Conservation (phyloP, 2,329 filamentous ascomycete genomes). For the Aureobasidium sp. region DNA sequence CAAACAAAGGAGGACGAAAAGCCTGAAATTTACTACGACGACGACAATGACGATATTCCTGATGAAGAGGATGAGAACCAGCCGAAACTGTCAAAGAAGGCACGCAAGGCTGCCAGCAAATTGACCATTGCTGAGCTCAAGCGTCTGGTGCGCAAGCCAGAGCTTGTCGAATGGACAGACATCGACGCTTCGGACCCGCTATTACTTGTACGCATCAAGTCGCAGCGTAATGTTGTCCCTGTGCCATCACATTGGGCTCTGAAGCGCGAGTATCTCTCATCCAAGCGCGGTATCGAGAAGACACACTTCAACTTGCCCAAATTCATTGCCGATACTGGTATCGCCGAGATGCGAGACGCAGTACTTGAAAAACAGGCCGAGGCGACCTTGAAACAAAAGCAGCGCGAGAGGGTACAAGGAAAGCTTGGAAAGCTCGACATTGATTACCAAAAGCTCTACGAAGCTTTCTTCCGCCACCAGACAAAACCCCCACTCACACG, state of each 20-base stretch:
- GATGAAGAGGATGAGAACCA: conserved; percentile 70
- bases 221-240: conserved; percentile 88
- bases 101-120: conserved; percentile 84
- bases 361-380: conserved; percentile 93
- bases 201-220: conserved; percentile 88
- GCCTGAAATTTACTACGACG: conserved; percentile 74
- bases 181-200: conserved; percentile 83
- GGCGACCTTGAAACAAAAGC: conserved; percentile 87
- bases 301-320: conserved; percentile 85
- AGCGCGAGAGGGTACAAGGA: conserved; percentile 84
- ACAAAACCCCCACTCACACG: conserved; percentile 90
- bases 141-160: conserved; percentile 79
- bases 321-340: conserved; percentile 96
- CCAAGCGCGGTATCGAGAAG: conserved; percentile 95
- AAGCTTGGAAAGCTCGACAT: conserved; percentile 98
- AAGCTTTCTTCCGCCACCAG: conserved; percentile 96
- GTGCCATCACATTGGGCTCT: conserved; percentile 92
- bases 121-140: conserved; percentile 93
- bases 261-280: conserved; percentile 94
- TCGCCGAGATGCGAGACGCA: conserved; percentile 95
- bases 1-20: conserved; percentile 62
- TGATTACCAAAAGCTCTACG: conserved; percentile 96
- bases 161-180: conserved; percentile 97
- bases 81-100: conserved; percentile 84
- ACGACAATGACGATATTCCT: conserved; percentile 81